phyloP scores from a whole-genome alignment of 495 filamentous ascomycete species.

The Sphaerosporella brunnea region DNA sequence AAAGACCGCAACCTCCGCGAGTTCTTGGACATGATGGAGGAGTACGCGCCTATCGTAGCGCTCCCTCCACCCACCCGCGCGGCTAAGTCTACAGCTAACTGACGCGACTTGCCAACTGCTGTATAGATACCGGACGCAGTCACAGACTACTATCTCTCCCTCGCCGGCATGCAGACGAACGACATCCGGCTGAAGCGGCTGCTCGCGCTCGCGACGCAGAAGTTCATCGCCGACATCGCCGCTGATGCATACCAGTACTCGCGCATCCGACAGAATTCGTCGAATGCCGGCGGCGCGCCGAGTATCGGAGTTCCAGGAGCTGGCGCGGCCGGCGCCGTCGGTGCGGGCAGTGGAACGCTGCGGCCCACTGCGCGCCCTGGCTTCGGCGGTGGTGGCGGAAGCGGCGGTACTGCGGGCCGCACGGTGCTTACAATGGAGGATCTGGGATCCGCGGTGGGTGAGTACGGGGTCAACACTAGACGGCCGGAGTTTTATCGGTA shows the following conservation, averaged over 20 bases:
- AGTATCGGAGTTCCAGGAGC: conserved; percentile 51
- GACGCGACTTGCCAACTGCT: neutral
- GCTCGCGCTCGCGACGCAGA: conserved; percentile 87
- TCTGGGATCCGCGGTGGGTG: conserved; percentile 87
- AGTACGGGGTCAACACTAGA: conserved; percentile 95
- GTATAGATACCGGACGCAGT: conserved; percentile 88
- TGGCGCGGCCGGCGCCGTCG: conserved; percentile 44
- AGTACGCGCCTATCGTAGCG: conserved; percentile 89
- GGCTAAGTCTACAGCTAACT: too few species aligned
- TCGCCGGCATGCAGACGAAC: conserved; percentile 78
- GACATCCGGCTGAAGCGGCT: conserved; percentile 78
- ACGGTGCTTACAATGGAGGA: conserved; percentile 99
- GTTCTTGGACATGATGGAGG: conserved; percentile 90
- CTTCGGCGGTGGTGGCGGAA: conserved; percentile 70
- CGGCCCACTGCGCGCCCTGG: conserved; percentile 80
- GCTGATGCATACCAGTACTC: conserved; percentile 95
- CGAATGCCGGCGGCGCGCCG: conserved; percentile 70
- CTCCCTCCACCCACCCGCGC: neutral
- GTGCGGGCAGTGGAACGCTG: conserved; percentile 41
- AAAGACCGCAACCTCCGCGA: conserved; percentile 85
- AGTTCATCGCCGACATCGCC: conserved; percentile 93
- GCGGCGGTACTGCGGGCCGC: conserved; percentile 73
- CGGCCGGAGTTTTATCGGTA: conserved; percentile 92
- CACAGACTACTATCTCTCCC: conserved; percentile 91
- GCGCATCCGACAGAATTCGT: conserved; percentile 79